Conservation (phyloP, 2,329 filamentous ascomycete species). For the Alternaria brassicae region DNA sequence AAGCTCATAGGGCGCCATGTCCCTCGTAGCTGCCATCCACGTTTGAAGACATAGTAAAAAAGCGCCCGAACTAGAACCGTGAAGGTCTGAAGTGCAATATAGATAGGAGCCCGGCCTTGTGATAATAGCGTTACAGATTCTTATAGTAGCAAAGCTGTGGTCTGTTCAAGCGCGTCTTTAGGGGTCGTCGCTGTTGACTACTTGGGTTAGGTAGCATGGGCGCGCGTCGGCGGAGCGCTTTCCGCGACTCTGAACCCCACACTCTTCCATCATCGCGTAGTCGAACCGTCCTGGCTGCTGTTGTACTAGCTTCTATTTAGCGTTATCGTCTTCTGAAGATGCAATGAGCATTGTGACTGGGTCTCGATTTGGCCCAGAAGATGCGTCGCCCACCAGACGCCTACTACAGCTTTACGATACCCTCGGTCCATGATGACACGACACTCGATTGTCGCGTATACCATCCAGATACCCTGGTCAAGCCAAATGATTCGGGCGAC, state of each 20-base stretch:
- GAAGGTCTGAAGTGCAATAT: no score
- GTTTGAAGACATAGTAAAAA: not conserved
- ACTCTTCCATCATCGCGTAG: not conserved
- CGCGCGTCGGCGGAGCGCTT: not conserved
- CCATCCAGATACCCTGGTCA: conserved; percentile 56
- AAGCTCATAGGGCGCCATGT: not conserved
- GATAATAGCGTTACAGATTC: no score
- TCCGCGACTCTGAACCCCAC: conserved; percentile 6
- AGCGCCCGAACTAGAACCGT: not conserved
- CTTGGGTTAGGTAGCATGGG: not conserved
- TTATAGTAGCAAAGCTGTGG: not conserved
- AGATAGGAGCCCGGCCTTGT: no score
- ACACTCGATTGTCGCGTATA: conserved; percentile 84
- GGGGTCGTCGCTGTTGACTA: not conserved
- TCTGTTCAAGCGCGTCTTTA: not conserved
- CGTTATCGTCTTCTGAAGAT: conserved; percentile 19
- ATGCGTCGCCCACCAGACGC: conserved; percentile 39
- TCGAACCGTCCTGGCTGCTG: not conserved
- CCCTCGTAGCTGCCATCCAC: not conserved
- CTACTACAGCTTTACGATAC: conserved; percentile 73
- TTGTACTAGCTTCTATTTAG: not conserved
- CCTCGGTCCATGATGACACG: conserved; percentile 80
- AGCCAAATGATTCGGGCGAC: conserved; percentile 2
- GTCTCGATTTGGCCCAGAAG: conserved; percentile 34
- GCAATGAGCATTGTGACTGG: conserved; percentile 31